Evolutionary conservation across 2,329 filamentous ascomycete species (phyloP), one percentile per base, ranked within the genome.

Genomic region (Penicillium sp.): DNA sequence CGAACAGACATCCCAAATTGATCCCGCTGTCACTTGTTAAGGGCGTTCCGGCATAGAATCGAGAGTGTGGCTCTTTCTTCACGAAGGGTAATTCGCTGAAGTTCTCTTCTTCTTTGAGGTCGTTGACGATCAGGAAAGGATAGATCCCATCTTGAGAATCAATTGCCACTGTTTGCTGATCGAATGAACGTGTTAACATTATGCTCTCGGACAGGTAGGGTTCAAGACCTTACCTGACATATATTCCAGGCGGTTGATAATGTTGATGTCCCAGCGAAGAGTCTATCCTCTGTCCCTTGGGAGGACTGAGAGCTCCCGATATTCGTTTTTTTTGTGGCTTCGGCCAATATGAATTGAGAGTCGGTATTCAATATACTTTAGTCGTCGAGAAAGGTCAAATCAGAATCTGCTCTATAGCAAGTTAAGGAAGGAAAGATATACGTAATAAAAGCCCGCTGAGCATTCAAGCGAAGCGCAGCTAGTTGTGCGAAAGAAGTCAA

Each of bases 1-100:
- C 49, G 36, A 49, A 56, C 11, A 56, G 39, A 18, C 48, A 55
- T 18, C 56, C 56, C 14, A 58, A 16, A 16, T 58, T 58, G 18
- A 58, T 56, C 14, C 46, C 48, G 18, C 44, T 55, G 5, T 52
- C 41, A 8, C 51, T 80, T 30, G 75, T 72, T 30, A 86, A 78
- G 1, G 82, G 82, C 0, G 84, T 80, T 11, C 76, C 77, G 5
- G 77, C 78, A 53, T 81, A 79, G 60, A 81, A 81, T 31, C 66
- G 64, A 28, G 72, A 60, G 25, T 65, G 54, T 1, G 67, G 67
- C 40, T 57, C 56, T 7, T 49, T 52, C 3, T 49, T 45, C 6
- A 73, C 69, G 33, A 68, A 66, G 12, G 58, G 56, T 33, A 66
- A 61, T 30, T 65, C 39, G 34, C 62, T 66, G 50, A 69, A 73